Conservation (phyloP, 345 rosid species). For the Acer yangbiense region DNA sequence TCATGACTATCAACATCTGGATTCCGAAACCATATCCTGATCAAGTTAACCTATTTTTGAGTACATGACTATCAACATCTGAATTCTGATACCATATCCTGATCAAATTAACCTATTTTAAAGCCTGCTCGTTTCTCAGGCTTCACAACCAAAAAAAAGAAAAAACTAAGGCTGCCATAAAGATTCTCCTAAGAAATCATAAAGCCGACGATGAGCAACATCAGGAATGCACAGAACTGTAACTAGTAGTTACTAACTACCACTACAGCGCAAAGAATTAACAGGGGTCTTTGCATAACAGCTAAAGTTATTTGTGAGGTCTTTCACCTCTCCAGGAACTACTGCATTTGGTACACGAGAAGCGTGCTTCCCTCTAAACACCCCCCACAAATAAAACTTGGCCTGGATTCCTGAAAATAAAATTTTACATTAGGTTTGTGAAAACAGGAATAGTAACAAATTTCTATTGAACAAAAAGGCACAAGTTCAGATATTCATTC, state of each 20-base stretch:
- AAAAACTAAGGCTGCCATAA: neutral
- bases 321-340: constrained; percentile 19
- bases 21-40: constrained; percentile 1
- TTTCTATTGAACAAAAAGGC: neutral
- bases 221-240: neutral
- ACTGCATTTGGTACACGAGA: constrained; percentile 4
- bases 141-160: neutral
- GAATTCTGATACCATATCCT: constrained; percentile 3
- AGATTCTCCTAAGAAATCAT: neutral
- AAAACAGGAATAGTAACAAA: neutral
- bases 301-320: neutral
- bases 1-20: neutral
- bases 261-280: constrained; percentile 8
- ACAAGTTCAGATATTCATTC: neutral
- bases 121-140: neutral
- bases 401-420: constrained; percentile 50
- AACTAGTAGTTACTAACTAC: neutral
- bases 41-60: neutral
- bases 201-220: neutral
- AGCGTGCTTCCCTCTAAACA: constrained; percentile 52
- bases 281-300: neutral
- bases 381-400: constrained; percentile 73
- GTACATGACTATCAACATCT: neutral
- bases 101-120: neutral
- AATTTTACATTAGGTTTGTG: neutral